These are phyloP conservation scores for Hymenoscyphus occultus DNA, from an alignment of 2,329 filamentous ascomycete species.

Conservation along the genomic window DNA sequence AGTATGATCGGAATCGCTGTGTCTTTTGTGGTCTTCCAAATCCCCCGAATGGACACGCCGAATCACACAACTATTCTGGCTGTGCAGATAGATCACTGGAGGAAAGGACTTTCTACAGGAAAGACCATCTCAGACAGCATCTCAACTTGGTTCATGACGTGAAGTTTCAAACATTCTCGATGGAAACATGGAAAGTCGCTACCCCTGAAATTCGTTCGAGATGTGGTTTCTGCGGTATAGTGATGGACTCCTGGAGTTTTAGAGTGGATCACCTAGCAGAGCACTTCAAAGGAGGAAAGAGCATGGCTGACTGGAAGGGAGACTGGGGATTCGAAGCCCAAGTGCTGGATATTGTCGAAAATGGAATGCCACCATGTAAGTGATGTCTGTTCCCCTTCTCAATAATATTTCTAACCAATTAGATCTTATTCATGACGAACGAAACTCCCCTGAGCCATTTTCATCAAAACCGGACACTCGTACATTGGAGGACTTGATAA, in stretches of 20 bases:
- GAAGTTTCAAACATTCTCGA: conserved; percentile 63
- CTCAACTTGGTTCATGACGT: conserved; percentile 57
- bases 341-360: conserved; percentile 61
- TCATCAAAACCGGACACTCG: conserved; percentile 45
- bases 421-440: conserved; percentile 64
- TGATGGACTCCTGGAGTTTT: conserved; percentile 60
- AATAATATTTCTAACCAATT: conserved; percentile 17
- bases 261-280: conserved; percentile 63
- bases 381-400: conserved; percentile 28
- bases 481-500: conserved; percentile 61
- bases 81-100: conserved; percentile 63
- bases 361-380: conserved; percentile 64
- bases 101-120: conserved; percentile 65
- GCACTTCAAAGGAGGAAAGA: conserved; percentile 63
- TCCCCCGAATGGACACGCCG: conserved; percentile 54
- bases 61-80: conserved; percentile 57
- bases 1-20: conserved; percentile 55
- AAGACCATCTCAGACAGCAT: conserved; percentile 66
- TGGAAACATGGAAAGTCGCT: conserved; percentile 59
- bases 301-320: conserved; percentile 68
- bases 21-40: conserved; percentile 58
- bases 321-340: conserved; percentile 65
- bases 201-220: conserved; percentile 60
- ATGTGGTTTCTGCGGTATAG: conserved; percentile 63
- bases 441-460: conserved; percentile 54